Evolutionary conservation across 2,329 filamentous ascomycete species (phyloP).

Genomic region (Phaeomoniella chlamydospora): DNA sequence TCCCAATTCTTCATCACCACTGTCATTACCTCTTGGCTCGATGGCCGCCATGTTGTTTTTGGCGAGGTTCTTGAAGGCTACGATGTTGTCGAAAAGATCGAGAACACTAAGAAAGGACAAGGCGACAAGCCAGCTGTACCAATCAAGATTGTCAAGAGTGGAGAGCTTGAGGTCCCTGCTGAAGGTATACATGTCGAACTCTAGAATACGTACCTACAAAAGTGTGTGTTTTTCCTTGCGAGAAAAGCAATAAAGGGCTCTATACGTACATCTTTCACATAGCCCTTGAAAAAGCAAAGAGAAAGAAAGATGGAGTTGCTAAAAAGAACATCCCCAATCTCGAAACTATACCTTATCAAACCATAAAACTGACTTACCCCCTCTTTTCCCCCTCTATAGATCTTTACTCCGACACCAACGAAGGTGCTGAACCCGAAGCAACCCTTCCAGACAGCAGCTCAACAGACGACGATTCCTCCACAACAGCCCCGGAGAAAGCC

Average conservation of each 20-base stretch:
- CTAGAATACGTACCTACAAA: constrained; percentile 24
- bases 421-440: background rate
- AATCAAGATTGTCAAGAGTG: constrained; percentile 52
- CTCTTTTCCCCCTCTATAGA: background rate
- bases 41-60: constrained; percentile 52
- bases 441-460: no score
- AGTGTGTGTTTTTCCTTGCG: background rate
- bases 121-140: constrained; percentile 42
- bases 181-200: constrained; percentile 57
- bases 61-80: constrained; percentile 56
- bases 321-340: background rate
- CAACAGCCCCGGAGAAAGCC: background rate
- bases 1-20: constrained; percentile 57
- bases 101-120: constrained; percentile 42
- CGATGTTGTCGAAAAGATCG: constrained; percentile 50
- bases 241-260: background rate
- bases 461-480: no score
- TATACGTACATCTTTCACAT: background rate
- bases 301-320: no score
- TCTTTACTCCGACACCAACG: background rate
- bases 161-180: constrained; percentile 44
- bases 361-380: no score
- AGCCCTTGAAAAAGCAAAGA: background rate
- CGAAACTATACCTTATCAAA: background rate
- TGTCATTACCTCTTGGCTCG: constrained; percentile 45